Evolutionary conservation across 176 grass and related monocot genomes (phyloP).

Genomic region (Oryza nivara): DNA sequence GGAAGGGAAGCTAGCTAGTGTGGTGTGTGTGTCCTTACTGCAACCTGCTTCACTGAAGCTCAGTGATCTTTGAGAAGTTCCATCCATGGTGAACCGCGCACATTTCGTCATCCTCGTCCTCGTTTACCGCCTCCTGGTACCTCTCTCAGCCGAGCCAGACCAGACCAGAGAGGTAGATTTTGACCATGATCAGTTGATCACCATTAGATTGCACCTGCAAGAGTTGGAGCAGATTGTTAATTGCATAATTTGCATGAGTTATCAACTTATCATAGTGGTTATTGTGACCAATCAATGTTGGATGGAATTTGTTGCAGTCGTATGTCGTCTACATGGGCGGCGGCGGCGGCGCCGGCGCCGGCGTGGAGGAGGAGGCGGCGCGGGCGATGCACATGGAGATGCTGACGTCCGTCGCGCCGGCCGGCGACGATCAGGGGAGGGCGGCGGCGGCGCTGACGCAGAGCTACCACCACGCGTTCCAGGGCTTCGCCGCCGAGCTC

Average conservation of each 20-base stretch:
- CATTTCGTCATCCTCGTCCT: slow-evolving; percentile 65
- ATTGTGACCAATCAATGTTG: background rate
- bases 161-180: slow-evolving; percentile 54
- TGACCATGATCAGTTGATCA: background rate
- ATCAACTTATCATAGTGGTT: too few species aligned
- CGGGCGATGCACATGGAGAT: slow-evolving; percentile 73
- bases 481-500: slow-evolving; percentile 80
- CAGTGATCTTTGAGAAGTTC: background rate
- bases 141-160: slow-evolving; percentile 46
- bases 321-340: slow-evolving; percentile 94
- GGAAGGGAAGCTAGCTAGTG: background rate
- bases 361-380: slow-evolving; percentile 42
- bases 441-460: slow-evolving; percentile 52
- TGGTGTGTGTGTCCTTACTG: background rate
- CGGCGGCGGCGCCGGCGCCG: slow-evolving; percentile 12
- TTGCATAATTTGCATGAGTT: background rate
- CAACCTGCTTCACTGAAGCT: background rate
- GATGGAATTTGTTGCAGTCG: slow-evolving; percentile 48
- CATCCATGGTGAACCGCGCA: slow-evolving; percentile 54
- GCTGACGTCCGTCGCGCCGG: slow-evolving; percentile 65
- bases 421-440: slow-evolving; percentile 63
- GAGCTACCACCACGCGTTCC: slow-evolving; percentile 90
- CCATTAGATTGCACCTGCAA: background rate
- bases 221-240: background rate
- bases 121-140: slow-evolving; percentile 55